These are phyloP conservation scores for Auriculariales sp. DNA, from an alignment of 768 basidiomycete species.

Conservation along the genomic window DNA sequence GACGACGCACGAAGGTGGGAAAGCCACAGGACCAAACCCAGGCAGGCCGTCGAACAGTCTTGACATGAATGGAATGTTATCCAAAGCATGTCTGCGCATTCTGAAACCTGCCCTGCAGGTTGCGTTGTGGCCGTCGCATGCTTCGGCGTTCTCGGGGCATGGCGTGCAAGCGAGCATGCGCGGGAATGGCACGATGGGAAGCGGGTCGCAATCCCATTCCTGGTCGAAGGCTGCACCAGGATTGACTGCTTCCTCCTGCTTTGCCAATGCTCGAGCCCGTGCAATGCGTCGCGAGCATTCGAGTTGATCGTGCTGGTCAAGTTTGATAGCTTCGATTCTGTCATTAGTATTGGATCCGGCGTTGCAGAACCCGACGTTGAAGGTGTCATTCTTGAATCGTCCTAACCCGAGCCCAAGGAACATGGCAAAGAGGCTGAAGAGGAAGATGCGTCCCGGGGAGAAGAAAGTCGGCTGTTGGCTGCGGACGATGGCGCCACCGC, in stretches of 20 bases:
- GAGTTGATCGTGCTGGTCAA: constrained; percentile 30
- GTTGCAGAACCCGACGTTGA: constrained; percentile 66
- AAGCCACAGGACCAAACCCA: constrained; percentile 57
- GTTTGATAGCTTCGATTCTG: constrained; percentile 33
- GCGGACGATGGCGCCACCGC: constrained; percentile 11
- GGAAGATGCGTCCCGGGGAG: constrained; percentile 13
- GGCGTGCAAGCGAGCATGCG: constrained; percentile 53
- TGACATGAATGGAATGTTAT: constrained; percentile 22
- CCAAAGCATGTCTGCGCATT: constrained; percentile 36
- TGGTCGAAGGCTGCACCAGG: not conserved
- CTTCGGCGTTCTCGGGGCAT: constrained; percentile 51
- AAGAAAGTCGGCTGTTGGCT: not conserved
- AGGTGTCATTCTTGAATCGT: constrained; percentile 53
- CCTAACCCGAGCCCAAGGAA: constrained; percentile 20
- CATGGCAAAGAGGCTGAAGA: constrained; percentile 30
- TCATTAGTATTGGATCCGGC: constrained; percentile 44
- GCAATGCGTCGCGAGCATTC: constrained; percentile 30
- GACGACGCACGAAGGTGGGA: constrained; percentile 63
- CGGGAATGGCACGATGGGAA: constrained; percentile 37
- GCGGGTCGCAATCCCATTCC: constrained; percentile 32
- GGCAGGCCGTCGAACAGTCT: constrained; percentile 52
- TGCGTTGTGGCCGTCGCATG: constrained; percentile 39
- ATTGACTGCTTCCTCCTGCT: too few species aligned
- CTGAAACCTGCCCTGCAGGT: constrained; percentile 57
- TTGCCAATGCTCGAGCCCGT: not conserved